A percentile compares a stretch with the other conserved stretches of the same genome.
Evolutionary conservation across 2,329 filamentous ascomycete genomes (phyloP).

Genomic region (Cytospora piceae): DNA sequence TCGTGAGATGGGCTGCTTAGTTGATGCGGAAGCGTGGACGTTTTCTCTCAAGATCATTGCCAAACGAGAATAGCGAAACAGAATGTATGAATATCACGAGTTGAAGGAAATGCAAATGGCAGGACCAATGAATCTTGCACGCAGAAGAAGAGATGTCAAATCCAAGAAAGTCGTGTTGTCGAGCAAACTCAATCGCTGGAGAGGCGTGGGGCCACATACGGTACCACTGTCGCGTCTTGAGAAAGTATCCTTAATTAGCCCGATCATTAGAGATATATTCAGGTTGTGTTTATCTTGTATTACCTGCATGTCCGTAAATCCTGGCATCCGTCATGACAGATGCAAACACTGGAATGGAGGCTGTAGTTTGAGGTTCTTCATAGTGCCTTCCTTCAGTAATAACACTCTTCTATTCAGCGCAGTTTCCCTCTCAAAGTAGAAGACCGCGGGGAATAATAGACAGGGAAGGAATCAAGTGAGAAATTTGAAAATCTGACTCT

Average conservation of each 20-base stretch:
- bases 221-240: neutral
- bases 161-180: too few relatives aligned
- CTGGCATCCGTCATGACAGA: too few relatives aligned
- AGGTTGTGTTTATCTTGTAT: neutral
- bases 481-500: neutral
- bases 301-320: neutral
- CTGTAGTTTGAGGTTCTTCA: neutral
- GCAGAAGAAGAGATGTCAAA: too few relatives aligned
- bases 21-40: neutral
- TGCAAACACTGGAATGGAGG: too few relatives aligned
- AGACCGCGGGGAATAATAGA: neutral
- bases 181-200: neutral
- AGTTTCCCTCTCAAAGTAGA: neutral
- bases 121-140: too few relatives aligned
- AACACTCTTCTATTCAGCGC: neutral
- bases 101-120: too few relatives aligned
- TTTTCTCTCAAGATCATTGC: too few relatives aligned
- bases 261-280: neutral
- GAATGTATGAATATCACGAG: too few relatives aligned
- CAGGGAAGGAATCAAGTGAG: neutral
- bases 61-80: too few relatives aligned
- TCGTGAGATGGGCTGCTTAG: neutral
- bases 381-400: neutral
- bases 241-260: too few relatives aligned
- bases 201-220: neutral